Base-by-base conservation (phyloP, 257 asterid genomes). In the Cordia subcordata region DNA sequence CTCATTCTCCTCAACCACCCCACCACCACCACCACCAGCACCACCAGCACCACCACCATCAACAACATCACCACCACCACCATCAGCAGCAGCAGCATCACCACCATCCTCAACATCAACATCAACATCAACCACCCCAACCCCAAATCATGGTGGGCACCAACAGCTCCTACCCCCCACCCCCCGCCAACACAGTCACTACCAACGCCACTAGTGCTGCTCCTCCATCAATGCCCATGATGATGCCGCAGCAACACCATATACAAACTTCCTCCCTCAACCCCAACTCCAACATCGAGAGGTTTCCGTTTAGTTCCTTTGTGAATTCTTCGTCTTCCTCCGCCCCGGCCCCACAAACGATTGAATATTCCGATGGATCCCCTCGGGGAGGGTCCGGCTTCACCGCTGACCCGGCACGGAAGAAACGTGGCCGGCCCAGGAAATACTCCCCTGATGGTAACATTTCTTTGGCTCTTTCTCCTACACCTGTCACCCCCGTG, bases 361-460 rank as follows among this genome's bases (percentile, higher is more conserved):
- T 72, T 46, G 96, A 84, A 67, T 81, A 67, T 19, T 50, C 85
- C 8, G 94, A 85, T 10, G 88, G 79, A 11, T 68, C 83, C 12
- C 45, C 55, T 0, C 72, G 77, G 13, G 68, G 50, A 35, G 83
- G 78, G 0, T 79, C 72, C 14, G 83, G 85, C 69, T 79, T 72
- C 69, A 72, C 46, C 79, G 61, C 75, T 39, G 95, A 85, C 75
- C 80, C 85, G 9, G 74, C 87, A 19, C 84, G 77, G 62, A 88
- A 86, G 80, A 88, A 85, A 58, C 72, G 96, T 67, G 96, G 96
- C 12, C 75, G 96, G 23, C 96, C 96, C 3, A 85, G 96, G 65
- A 88, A 88, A 66, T 85, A 83, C 68, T 83, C 96, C 0, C 94
- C 92, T 1, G 95, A 85, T 40, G 79, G 77, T 73, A 76, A 82